These are phyloP conservation scores for Starmera dryadoides DNA, from an alignment of 805 yeast species.

Conservation along the genomic window DNA sequence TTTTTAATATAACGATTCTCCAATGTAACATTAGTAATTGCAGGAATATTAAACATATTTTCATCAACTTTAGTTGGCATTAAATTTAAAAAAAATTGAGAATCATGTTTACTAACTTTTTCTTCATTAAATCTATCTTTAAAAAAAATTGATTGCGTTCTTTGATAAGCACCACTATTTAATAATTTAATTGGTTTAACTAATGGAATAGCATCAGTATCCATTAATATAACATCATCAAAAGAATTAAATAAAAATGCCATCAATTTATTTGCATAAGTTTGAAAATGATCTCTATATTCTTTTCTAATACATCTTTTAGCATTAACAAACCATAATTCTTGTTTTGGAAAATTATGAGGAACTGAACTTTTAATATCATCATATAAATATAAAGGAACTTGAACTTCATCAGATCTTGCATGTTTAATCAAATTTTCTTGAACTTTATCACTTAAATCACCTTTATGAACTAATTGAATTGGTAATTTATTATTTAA, in stretches of 20 bases:
- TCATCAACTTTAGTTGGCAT: slow-evolving; percentile 26
- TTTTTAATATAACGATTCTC: slow-evolving; percentile 13
- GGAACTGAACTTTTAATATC: slow-evolving; percentile 16
- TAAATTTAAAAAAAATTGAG: slow-evolving; percentile 25
- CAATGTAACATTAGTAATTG: slow-evolving; percentile 8
- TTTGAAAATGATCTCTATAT: slow-evolving; percentile 24
- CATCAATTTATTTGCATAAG: slow-evolving; percentile 38
- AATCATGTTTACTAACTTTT: slow-evolving; percentile 19
- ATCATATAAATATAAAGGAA: slow-evolving; percentile 19
- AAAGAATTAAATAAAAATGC: slow-evolving; percentile 40
- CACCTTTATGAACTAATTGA: slow-evolving; percentile 26
- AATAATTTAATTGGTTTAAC: slow-evolving; percentile 28
- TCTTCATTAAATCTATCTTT: slow-evolving; percentile 26
- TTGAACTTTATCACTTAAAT: slow-evolving; percentile 23
- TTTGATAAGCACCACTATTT: slow-evolving; percentile 24
- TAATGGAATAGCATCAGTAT: slow-evolving; percentile 42
- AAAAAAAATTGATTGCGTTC: slow-evolving; percentile 35
- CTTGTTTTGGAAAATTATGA: slow-evolving; percentile 21
- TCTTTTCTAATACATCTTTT: slow-evolving; percentile 18
- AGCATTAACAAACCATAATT: slow-evolving; percentile 30
- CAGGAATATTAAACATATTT: slow-evolving; percentile 12
- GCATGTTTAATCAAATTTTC: slow-evolving; percentile 30
- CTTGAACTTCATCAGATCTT: slow-evolving; percentile 24
- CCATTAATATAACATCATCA: slow-evolving; percentile 37
- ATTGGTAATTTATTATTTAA: slow-evolving; percentile 25